These are phyloP conservation scores for Colletotrichum sansevieriae DNA, from an alignment of 2,329 filamentous ascomycete genomes.

Conservation along the genomic window DNA sequence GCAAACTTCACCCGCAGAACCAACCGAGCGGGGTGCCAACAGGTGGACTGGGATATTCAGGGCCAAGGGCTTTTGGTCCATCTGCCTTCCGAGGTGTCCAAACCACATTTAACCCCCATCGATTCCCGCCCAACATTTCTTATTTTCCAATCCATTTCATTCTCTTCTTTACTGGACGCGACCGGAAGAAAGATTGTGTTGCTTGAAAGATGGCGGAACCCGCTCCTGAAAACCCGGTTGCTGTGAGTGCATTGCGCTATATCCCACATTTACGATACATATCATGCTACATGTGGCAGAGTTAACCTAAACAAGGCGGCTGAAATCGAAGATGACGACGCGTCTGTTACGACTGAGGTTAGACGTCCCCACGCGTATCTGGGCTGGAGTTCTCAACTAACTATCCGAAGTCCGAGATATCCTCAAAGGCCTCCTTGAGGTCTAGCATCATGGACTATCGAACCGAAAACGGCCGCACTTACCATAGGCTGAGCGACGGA, in stretches of 20 bases:
- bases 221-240: conserved; percentile 4
- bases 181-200: not conserved
- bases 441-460: conserved; percentile 25
- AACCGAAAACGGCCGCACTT: conserved; percentile 35
- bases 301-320: not conserved
- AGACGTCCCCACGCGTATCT: not conserved
- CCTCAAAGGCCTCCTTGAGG: conserved; percentile 11
- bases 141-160: not conserved
- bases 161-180: not conserved
- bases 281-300: conserved; percentile 9
- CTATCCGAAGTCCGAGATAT: not conserved
- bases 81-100: not conserved
- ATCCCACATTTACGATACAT: not conserved
- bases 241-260: conserved; percentile 3
- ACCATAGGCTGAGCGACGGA: conserved; percentile 42
- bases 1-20: conserved; percentile 10
- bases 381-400: not conserved
- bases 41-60: not conserved
- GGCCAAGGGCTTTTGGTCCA: not conserved
- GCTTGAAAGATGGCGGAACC: conserved; percentile 1
- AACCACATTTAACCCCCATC: conserved; percentile 5
- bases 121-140: not conserved
- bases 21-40: conserved; percentile 15
- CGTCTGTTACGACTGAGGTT: not conserved
- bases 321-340: conserved; percentile 1